A percentile compares a stretch with the other conserved stretches of the same genome.
These are phyloP conservation scores for Lyophyllum shimeji DNA, from an alignment of 768 basidiomycete genomes.

Conservation along the genomic window DNA sequence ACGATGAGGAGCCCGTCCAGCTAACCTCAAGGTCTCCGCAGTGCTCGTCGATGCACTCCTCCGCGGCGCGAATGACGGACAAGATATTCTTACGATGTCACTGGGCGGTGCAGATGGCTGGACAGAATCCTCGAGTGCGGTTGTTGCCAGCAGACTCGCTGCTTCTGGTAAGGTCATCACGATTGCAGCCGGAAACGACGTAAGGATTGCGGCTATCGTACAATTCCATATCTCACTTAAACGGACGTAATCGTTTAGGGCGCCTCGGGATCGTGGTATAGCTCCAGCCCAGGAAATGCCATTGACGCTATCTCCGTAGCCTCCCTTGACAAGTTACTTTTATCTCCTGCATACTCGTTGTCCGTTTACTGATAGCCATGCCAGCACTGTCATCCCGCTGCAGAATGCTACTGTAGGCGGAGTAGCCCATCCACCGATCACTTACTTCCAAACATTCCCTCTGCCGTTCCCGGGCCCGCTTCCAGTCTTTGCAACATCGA, in stretches of 20 bases:
- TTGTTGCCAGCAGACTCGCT: constrained; percentile 60
- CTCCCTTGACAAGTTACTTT: constrained; percentile 49
- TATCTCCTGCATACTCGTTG: neutral
- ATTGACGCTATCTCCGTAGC: constrained; percentile 58
- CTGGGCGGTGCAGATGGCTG: constrained; percentile 64
- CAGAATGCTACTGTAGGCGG: constrained; percentile 56
- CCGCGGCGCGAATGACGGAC: constrained; percentile 47
- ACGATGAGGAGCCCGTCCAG: neutral
- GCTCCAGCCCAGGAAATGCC: constrained; percentile 51
- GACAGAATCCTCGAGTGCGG: constrained; percentile 53
- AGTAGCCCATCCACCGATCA: constrained; percentile 45
- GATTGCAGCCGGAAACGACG: constrained; percentile 59
- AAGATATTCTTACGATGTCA: constrained; percentile 67
- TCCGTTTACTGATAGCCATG: neutral
- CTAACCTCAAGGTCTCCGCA: constrained; percentile 6
- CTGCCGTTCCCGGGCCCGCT: constrained; percentile 44
- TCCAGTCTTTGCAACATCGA: constrained; percentile 60
- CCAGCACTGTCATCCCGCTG: constrained; percentile 52
- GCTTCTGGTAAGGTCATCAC: constrained; percentile 59
- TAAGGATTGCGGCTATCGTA: constrained; percentile 11
- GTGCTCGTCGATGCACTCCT: constrained; percentile 50
- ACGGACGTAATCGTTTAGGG: constrained; percentile 31
- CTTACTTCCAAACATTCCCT: constrained; percentile 54
- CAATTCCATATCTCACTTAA: neutral
- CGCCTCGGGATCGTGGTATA: constrained; percentile 60